A percentile compares a stretch with the other conserved stretches of the same genome.
Evolutionary conservation across 1,139 yeast genomes (phyloP).

Genomic region (Ogataea hybrid): DNA sequence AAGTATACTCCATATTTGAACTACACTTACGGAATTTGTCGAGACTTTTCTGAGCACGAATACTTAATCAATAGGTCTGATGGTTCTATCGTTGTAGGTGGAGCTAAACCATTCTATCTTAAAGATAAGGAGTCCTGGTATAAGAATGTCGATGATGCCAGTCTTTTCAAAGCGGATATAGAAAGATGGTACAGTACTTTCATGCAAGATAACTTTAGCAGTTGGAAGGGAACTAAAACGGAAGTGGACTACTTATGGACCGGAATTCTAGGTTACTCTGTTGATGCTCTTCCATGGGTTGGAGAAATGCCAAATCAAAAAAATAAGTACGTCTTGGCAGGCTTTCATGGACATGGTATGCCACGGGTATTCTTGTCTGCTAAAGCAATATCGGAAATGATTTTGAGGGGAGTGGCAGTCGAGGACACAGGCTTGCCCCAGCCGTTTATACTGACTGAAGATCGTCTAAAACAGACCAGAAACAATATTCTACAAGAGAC

Average conservation of each 20-base stretch:
- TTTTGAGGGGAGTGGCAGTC: conserved; percentile 13
- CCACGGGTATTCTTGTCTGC: conserved; percentile 28
- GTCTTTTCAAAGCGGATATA: conserved; percentile 21
- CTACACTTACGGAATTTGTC: conserved; percentile 29
- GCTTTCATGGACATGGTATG: conserved; percentile 34
- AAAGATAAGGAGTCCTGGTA: conserved; percentile 22
- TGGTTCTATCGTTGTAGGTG: conserved; percentile 31
- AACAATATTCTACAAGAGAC: conserved; percentile 19
- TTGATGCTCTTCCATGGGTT: conserved; percentile 31
- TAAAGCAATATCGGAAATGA: conserved; percentile 24
- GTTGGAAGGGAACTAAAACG: conserved; percentile 24
- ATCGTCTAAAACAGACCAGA: conserved; percentile 17
- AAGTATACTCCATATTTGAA: conserved; percentile 24
- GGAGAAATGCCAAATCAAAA: conserved; percentile 26
- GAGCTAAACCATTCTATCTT: conserved; percentile 24
- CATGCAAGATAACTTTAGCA: conserved; percentile 26
- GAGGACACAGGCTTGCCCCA: conserved; percentile 20
- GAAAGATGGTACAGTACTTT: conserved; percentile 23
- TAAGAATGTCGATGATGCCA: conserved; percentile 29
- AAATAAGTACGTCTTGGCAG: conserved; percentile 28
- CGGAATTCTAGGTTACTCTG: conserved; percentile 31
- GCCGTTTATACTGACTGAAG: conserved; percentile 20
- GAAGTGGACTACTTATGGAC: conserved; percentile 27
- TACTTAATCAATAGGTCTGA: conserved; percentile 32
- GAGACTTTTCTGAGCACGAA: conserved; percentile 25